Base-by-base conservation (phyloP, 1,139 yeast species). In the Debaryomyces sp. region DNA sequence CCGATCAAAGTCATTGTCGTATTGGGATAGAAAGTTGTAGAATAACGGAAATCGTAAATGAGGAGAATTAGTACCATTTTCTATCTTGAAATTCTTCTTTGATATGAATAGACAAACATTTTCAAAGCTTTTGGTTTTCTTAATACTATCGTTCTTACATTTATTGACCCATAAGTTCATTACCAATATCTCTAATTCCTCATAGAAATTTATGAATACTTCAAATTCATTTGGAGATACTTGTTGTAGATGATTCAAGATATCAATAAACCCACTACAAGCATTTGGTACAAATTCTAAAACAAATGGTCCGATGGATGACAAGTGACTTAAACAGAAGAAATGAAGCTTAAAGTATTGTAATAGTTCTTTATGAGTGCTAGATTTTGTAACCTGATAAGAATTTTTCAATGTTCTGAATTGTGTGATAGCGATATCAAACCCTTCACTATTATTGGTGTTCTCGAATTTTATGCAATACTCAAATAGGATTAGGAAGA, bases 1-100 rank as follows among this genome's bases (percentile, higher is more conserved):
- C 2, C n/a, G 13, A 12, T 33, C 44, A 21, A 50, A 40, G 8
- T 47, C 42, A 40, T 41, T 39, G 8, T 47, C 50, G 24, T 42
- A 41, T 6, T 17, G 15, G 2, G 39, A 23, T 18, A 63, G 32
- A 36, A 54, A 54, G 12, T 54, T 48, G 50, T 67, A 65, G 50
- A 67, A 67, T 21, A 49, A 44, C 3, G 70, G 71, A 48, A 65
- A 68, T 41, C 65, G 45, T 15, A 68, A 50, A 13, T 57, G 57
- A 2, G 72, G 71, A 17, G 63, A 60, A 21, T 57, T 56, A 1
- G 70, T 62, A 27, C 58, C 59, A 29, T 55, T 48, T 23, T 55
- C 54, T 27, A 54, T 50, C 21, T 50, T 51, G 41, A 54, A 57
- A 34, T 50, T 52, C n/a, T 51, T 45, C 12, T 47, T 39, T 30